phyloP scores from a whole-genome alignment of 768 basidiomycete genomes.

The Trametopsis cervina region DNA sequence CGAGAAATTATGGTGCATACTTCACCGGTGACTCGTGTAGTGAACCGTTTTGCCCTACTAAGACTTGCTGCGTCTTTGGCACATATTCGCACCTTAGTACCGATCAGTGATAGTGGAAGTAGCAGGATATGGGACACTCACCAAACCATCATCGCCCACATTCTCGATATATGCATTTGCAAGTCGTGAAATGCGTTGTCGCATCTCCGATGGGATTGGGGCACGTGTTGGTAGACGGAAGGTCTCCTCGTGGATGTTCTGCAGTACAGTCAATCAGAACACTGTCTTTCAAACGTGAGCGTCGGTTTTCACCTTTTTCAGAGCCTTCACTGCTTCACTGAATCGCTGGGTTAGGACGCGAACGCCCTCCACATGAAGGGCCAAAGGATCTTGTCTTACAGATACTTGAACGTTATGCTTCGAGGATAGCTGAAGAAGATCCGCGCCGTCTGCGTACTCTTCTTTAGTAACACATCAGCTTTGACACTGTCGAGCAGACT shows the following conservation, averaged over 20 bases:
- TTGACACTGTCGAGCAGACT: slow-evolving; percentile 19
- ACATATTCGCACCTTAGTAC: slow-evolving; percentile 46
- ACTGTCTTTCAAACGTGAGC: not conserved
- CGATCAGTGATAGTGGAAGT: not conserved
- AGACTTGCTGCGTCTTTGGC: slow-evolving; percentile 37
- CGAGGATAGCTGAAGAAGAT: slow-evolving; percentile 53
- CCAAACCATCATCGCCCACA: slow-evolving; percentile 38
- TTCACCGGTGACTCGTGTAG: slow-evolving; percentile 44
- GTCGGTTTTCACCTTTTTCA: slow-evolving; percentile 40
- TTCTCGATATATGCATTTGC: slow-evolving; percentile 60
- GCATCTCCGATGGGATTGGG: slow-evolving; percentile 37
- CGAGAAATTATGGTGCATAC: slow-evolving; percentile 27
- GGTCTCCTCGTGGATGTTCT: slow-evolving; percentile 27
- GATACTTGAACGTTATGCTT: slow-evolving; percentile 58
- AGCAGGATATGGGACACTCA: slow-evolving; percentile 17
- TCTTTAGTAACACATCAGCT: slow-evolving; percentile 2
- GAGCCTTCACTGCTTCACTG: slow-evolving; percentile 34
- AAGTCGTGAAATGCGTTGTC: slow-evolving; percentile 61
- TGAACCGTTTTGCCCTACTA: slow-evolving; percentile 42
- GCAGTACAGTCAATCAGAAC: slow-evolving; percentile 1
- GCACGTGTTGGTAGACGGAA: slow-evolving; percentile 37
- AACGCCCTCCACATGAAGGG: slow-evolving; percentile 53
- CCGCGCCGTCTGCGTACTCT: slow-evolving; percentile 46
- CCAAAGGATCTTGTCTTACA: slow-evolving; percentile 47
- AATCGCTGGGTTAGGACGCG: slow-evolving; percentile 44